phyloP scores from a whole-genome alignment of 2,329 filamentous ascomycete genomes.

The Botrytis fabae region DNA sequence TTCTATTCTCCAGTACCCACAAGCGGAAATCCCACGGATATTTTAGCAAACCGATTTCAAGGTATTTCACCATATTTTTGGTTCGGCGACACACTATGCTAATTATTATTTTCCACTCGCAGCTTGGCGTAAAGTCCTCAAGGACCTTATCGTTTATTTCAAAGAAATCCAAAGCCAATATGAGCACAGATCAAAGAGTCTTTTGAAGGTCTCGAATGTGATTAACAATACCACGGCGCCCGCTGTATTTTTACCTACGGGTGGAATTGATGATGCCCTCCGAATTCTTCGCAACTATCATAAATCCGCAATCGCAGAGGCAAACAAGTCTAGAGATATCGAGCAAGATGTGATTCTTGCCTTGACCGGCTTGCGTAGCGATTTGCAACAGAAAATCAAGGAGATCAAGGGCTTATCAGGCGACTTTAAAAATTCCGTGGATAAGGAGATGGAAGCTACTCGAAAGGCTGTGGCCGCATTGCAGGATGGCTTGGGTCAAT shows the following conservation, averaged over 20 bases:
- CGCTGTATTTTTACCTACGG: slow-evolving; percentile 72
- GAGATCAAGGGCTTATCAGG: slow-evolving; percentile 92
- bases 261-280: slow-evolving; percentile 85
- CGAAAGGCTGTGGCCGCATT: slow-evolving; percentile 75
- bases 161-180: slow-evolving; percentile 88
- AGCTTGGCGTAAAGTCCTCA: slow-evolving; percentile 95
- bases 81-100: background rate
- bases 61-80: slow-evolving; percentile 52
- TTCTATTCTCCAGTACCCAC: slow-evolving; percentile 91
- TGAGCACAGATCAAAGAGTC: slow-evolving; percentile 78
- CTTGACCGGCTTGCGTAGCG: slow-evolving; percentile 79
- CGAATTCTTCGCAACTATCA: slow-evolving; percentile 81
- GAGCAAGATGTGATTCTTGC: slow-evolving; percentile 89
- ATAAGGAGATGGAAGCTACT: slow-evolving; percentile 89
- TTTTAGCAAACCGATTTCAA: slow-evolving; percentile 85
- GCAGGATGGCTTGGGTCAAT: slow-evolving; percentile 78
- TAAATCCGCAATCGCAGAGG: slow-evolving; percentile 74
- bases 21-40: slow-evolving; percentile 81
- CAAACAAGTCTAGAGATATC: slow-evolving; percentile 86
- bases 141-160: slow-evolving; percentile 92
- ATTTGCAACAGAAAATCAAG: slow-evolving; percentile 94
- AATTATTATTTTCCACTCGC: slow-evolving; percentile 24
- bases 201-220: slow-evolving; percentile 79
- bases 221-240: slow-evolving; percentile 79
- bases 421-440: slow-evolving; percentile 95